phyloP scores from a whole-genome alignment of 495 filamentous ascomycete genomes.

The Halenospora varia region DNA sequence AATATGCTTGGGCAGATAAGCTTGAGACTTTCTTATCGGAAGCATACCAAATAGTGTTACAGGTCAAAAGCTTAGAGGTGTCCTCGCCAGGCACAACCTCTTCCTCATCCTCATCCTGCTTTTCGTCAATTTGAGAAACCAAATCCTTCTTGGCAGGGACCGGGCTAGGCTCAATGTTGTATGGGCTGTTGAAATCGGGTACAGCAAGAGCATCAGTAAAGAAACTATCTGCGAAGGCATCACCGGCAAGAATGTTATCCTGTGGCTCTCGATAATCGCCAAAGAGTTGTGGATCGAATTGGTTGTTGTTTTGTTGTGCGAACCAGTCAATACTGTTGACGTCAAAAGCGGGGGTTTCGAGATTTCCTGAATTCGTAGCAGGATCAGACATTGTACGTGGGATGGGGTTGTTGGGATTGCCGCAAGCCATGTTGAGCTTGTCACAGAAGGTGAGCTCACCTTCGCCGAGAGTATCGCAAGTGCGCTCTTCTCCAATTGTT shows the following conservation, averaged over 20 bases:
- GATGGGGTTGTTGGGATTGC: conserved; percentile 65
- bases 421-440: conserved; percentile 68
- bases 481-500: conserved; percentile 52
- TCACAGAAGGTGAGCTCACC: conserved; percentile 55
- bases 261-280: conserved; percentile 91
- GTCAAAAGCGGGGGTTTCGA: conserved; percentile 28
- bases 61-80: conserved; percentile 65
- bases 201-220: conserved; percentile 85
- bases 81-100: conserved; percentile 65
- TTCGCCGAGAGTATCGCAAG: conserved; percentile 26
- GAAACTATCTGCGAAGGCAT: conserved; percentile 69
- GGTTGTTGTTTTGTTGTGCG: conserved; percentile 77
- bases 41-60: conserved; percentile 87
- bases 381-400: conserved; percentile 36
- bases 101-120: conserved; percentile 62
- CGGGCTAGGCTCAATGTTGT: conserved; percentile 55
- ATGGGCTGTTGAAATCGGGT: conserved; percentile 70
- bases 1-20: conserved; percentile 4
- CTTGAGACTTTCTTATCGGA: conserved; percentile 19
- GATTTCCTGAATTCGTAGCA: conserved; percentile 23
- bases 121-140: conserved; percentile 67
- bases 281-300: conserved; percentile 90
- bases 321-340: conserved; percentile 65
- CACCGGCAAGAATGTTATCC: conserved; percentile 57
- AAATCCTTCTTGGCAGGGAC: conserved; percentile 62